Conservation (phyloP, 2,329 filamentous ascomycete genomes). For the Ophiocordyceps sinensis region DNA sequence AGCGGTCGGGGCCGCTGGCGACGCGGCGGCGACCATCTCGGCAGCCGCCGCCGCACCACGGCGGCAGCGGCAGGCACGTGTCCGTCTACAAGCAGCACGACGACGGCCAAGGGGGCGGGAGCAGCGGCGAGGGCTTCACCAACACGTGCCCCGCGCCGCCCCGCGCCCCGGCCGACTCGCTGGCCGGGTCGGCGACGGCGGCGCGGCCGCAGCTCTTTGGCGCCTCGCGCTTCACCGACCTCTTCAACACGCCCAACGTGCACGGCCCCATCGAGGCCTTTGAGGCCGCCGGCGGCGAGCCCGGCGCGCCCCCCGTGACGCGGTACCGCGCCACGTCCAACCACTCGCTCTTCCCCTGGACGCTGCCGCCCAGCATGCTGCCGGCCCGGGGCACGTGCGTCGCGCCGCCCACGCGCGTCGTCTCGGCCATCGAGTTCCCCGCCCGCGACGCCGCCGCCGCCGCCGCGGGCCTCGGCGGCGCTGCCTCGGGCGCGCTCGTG, state of each 20-base stretch:
- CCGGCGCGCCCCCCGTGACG: conserved; percentile 22
- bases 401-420: conserved; percentile 53
- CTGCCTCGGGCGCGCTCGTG: conserved; percentile 8
- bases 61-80: conserved; percentile 4
- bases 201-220: conserved; percentile 75
- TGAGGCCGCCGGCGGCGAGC: conserved; percentile 27
- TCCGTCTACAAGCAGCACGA: conserved; percentile 23
- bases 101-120: conserved; percentile 8
- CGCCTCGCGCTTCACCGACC: conserved; percentile 67
- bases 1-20: conserved; percentile 5
- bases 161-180: conserved; percentile 36
- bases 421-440: conserved; percentile 53
- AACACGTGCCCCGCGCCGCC: conserved; percentile 51
- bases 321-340: conserved; percentile 47
- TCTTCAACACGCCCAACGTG: conserved; percentile 61
- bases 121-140: conserved; percentile 20
- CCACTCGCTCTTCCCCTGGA: conserved; percentile 87
- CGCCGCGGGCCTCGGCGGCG: conserved; percentile 12
- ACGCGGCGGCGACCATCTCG: background rate
- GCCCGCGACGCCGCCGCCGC: conserved; percentile 22
- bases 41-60: conserved; percentile 3
- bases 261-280: conserved; percentile 30
- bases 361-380: conserved; percentile 60
- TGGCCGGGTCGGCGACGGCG: conserved; percentile 68
- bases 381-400: conserved; percentile 66